Evolutionary conservation across 139 green algal species (phyloP).

Genomic region (Closterium sp.): DNA sequence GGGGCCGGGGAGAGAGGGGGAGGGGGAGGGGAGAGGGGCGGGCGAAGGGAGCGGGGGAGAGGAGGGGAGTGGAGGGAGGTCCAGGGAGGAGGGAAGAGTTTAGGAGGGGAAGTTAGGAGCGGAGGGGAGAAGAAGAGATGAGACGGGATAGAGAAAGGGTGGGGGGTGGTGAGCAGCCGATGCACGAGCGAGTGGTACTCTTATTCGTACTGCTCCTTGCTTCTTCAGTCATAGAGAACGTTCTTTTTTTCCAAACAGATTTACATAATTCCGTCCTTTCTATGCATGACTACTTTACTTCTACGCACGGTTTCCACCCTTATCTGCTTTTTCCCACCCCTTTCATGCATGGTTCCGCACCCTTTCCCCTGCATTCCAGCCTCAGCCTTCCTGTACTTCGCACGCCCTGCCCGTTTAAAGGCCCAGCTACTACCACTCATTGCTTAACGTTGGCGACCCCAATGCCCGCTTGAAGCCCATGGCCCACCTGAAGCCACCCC

Average conservation of each 20-base stretch:
- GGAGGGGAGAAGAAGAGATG: not conserved
- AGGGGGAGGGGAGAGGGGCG: not conserved
- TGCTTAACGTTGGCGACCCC: too few species aligned
- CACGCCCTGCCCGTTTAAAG: not conserved
- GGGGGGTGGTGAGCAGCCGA: not conserved
- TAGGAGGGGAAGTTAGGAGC: not conserved
- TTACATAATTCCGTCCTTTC: not conserved
- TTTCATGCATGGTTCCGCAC: not conserved
- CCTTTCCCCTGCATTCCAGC: not conserved
- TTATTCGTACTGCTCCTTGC: conserved; percentile 59
- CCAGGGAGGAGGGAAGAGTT: not conserved
- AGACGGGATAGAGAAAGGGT: not conserved
- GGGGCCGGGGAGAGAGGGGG: not conserved
- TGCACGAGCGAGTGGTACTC: not conserved
- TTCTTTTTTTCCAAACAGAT: not conserved
- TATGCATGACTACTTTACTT: too few species aligned
- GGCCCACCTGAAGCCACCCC: conserved; percentile 51
- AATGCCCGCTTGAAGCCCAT: not conserved
- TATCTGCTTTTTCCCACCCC: too few species aligned
- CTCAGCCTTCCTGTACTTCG: not conserved
- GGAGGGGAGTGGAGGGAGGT: not conserved
- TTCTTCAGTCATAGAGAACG: conserved; percentile 78
- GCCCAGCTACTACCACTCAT: too few species aligned
- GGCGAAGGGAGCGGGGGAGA: not conserved
- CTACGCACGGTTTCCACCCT: too few species aligned